A percentile compares a stretch with the other conserved stretches of the same genome.
phyloP scores from a whole-genome alignment of 495 filamentous ascomycete species.

The Xylaria grammica region DNA sequence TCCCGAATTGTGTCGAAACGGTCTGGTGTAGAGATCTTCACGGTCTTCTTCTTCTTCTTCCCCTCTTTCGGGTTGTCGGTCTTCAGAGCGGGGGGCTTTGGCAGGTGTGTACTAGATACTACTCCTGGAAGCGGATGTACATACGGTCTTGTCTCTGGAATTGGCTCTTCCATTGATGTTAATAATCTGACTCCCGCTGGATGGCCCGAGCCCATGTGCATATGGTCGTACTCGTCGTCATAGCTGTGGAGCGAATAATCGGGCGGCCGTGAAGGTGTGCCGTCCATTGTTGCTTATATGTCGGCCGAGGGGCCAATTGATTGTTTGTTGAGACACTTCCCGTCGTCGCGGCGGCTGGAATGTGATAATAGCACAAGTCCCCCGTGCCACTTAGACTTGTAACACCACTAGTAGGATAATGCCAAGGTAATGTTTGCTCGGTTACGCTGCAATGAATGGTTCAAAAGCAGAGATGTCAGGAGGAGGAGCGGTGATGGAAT shows the following conservation, averaged over 20 bases:
- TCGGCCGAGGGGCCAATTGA: conserved; percentile 34
- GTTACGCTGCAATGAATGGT: no score
- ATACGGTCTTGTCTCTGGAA: conserved; percentile 47
- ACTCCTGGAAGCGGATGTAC: conserved; percentile 38
- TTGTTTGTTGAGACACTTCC: conserved; percentile 25
- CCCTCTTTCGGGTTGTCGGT: conserved; percentile 13
- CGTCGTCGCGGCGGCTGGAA: conserved; percentile 19
- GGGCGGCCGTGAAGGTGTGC: conserved; percentile 48
- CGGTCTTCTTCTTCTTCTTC: conserved; percentile 24
- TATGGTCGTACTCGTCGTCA: conserved; percentile 52
- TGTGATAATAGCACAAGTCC: conserved; percentile 7
- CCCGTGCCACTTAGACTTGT: background rate
- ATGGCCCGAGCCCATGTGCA: conserved; percentile 40
- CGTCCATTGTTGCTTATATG: conserved; percentile 48
- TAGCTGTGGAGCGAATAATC: conserved; percentile 55
- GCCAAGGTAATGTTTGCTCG: background rate
- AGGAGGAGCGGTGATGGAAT: background rate
- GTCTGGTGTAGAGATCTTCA: conserved; percentile 38
- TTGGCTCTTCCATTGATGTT: conserved; percentile 56
- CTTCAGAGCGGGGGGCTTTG: conserved; percentile 35
- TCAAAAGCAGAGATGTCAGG: background rate
- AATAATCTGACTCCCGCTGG: conserved; percentile 54
- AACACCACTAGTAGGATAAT: background rate
- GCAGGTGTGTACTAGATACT: conserved; percentile 27
- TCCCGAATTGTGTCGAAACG: conserved; percentile 36